Evolutionary conservation across 106 monocot genomes (phyloP).

Genomic region (Apostasia ramifera): DNA sequence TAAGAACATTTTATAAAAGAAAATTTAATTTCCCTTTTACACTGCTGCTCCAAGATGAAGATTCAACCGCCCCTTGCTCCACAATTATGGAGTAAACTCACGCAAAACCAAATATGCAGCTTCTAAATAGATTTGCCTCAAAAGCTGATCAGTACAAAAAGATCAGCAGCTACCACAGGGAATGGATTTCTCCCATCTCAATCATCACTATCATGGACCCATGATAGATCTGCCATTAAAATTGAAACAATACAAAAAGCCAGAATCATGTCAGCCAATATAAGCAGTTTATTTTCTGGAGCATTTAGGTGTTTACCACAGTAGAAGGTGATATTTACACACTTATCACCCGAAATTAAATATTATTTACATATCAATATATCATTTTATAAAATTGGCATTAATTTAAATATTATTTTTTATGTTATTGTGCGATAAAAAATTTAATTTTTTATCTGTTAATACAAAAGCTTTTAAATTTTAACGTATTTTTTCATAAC

Average conservation of each 20-base stretch:
- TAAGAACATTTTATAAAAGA: background rate
- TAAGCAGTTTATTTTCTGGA: background rate
- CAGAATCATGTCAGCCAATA: background rate
- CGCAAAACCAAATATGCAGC: background rate
- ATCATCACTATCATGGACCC: conserved; percentile 26
- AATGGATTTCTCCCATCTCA: conserved; percentile 6
- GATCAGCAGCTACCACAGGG: background rate
- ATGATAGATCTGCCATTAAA: conserved; percentile 32
- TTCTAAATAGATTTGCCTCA: background rate
- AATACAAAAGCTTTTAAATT: no score
- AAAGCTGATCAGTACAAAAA: background rate
- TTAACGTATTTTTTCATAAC: no score
- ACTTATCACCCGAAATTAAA: background rate
- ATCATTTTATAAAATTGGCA: no score
- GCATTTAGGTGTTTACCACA: background rate
- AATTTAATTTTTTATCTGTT: no score
- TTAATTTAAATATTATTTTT: no score
- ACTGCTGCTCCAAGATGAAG: background rate
- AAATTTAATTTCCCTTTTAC: background rate
- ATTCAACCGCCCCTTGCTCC: background rate
- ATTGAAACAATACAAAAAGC: background rate
- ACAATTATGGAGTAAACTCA: background rate
- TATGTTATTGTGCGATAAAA: no score
- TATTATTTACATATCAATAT: background rate
- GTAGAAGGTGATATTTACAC: background rate